Conservation (phyloP, 2,329 filamentous ascomycete species). For the Nemania sp. region DNA sequence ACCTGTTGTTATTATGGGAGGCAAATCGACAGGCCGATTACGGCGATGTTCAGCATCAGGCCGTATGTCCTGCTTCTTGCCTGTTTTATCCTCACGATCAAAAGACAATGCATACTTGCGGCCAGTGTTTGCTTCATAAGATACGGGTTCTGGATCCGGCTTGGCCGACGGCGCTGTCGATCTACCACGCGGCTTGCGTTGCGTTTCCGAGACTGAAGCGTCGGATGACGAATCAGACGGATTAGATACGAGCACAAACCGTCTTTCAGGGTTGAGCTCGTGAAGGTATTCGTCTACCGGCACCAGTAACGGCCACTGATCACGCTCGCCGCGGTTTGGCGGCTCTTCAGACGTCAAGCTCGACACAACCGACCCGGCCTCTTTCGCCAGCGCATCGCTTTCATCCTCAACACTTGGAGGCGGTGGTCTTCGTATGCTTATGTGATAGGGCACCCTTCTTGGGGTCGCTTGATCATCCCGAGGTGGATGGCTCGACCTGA, state of each 20-base stretch:
- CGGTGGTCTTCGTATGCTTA: slow-evolving; percentile 53
- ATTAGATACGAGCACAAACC: slow-evolving; percentile 62
- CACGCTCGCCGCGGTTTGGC: slow-evolving; percentile 63
- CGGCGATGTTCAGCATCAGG: slow-evolving; percentile 32
- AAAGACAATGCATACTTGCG: slow-evolving; percentile 44
- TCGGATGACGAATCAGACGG: slow-evolving; percentile 38
- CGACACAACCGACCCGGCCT: slow-evolving; percentile 50
- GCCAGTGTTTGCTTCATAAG: slow-evolving; percentile 49
- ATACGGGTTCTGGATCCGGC: slow-evolving; percentile 26
- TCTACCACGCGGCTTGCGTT: slow-evolving; percentile 21
- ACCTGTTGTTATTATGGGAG: slow-evolving; percentile 38
- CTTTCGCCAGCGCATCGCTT: slow-evolving; percentile 61
- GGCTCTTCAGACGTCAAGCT: slow-evolving; percentile 55
- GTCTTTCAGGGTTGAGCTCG: slow-evolving; percentile 63
- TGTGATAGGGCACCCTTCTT: slow-evolving; percentile 27
- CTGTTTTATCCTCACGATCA: slow-evolving; percentile 35
- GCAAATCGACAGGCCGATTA: slow-evolving; percentile 36
- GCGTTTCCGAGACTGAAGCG: slow-evolving; percentile 28
- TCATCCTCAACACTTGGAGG: slow-evolving; percentile 73
- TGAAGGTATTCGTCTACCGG: slow-evolving; percentile 52
- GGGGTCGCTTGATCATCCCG: slow-evolving; percentile 30
- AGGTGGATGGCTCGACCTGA: slow-evolving; percentile 26
- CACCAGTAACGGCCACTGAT: slow-evolving; percentile 69
- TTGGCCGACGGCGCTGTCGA: slow-evolving; percentile 26
- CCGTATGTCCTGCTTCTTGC: slow-evolving; percentile 28